Percentiles rank a stretch among this genome's conserved stretches.
Conservation (phyloP, 257 asterid genomes). For the Gardenia jasminoides region DNA sequence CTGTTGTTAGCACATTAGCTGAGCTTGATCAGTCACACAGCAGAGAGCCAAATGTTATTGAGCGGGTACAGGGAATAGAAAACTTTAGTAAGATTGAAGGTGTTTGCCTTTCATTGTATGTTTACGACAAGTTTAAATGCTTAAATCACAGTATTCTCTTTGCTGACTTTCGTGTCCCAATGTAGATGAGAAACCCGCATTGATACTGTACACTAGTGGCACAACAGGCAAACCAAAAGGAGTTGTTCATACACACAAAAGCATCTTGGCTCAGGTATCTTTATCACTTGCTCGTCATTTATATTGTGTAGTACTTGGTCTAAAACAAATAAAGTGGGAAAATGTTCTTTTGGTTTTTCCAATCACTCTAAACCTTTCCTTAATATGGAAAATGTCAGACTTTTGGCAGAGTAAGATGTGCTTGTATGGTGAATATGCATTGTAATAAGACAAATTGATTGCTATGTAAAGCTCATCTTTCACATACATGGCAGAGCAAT, state of each 20-base stretch:
- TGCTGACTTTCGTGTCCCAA: constrained; percentile 19
- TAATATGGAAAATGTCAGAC: not conserved
- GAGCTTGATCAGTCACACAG: constrained; percentile 25
- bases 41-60: constrained; percentile 28
- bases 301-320: not conserved
- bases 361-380: not conserved
- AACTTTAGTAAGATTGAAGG: constrained; percentile 46
- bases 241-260: constrained; percentile 91
- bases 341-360: not conserved
- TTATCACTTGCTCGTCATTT: not conserved
- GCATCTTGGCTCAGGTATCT: constrained; percentile 83
- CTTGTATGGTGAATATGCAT: not conserved
- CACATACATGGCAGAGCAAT: not conserved
- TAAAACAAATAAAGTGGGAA: not conserved
- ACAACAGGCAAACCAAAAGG: constrained; percentile 99
- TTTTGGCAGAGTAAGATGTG: not conserved
- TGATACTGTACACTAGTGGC: constrained; percentile 92
- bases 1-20: constrained; percentile 39
- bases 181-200: constrained; percentile 80
- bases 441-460: not conserved
- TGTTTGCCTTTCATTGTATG: constrained; percentile 24
- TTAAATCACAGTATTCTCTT: constrained; percentile 1
- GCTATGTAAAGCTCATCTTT: not conserved
- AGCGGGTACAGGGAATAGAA: constrained; percentile 23
- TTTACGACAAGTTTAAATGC: constrained; percentile 8